Evolutionary conservation across 768 basidiomycete genomes (phyloP).

Genomic region (Pleurotus cornucopiae): DNA sequence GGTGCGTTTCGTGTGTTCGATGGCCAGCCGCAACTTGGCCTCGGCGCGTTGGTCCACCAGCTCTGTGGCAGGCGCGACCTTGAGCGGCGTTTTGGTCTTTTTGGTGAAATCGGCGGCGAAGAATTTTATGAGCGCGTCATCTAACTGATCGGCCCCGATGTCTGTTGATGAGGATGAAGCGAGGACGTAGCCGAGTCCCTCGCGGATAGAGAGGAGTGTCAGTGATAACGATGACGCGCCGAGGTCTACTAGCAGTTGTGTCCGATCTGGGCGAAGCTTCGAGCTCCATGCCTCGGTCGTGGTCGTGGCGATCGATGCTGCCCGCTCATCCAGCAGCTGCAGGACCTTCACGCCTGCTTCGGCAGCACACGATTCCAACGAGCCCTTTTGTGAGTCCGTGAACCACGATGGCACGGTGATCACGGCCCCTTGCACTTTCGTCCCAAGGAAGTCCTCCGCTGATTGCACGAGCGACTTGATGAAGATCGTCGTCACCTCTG

Average conservation of each 20-base stretch:
- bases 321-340: slow-evolving; percentile 85
- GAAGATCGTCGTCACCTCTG: slow-evolving; percentile 84
- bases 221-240: slow-evolving; percentile 71
- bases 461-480: slow-evolving; percentile 79
- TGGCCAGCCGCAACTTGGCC: slow-evolving; percentile 88
- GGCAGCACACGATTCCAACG: slow-evolving; percentile 67
- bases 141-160: slow-evolving; percentile 69
- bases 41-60: slow-evolving; percentile 76
- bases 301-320: slow-evolving; percentile 63
- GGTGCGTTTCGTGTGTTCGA: slow-evolving; percentile 93
- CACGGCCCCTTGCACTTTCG: slow-evolving; percentile 74
- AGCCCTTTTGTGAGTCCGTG: slow-evolving; percentile 59
- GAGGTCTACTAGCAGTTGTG: slow-evolving; percentile 77
- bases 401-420: slow-evolving; percentile 81
- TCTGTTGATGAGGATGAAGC: slow-evolving; percentile 43
- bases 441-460: slow-evolving; percentile 88
- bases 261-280: slow-evolving; percentile 55
- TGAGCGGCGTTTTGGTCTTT: slow-evolving; percentile 79
- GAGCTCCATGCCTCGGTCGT: slow-evolving; percentile 40
- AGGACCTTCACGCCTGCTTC: slow-evolving; percentile 82
- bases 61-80: slow-evolving; percentile 56
- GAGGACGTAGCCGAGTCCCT: slow-evolving; percentile 68
- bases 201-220: slow-evolving; percentile 66
- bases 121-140: slow-evolving; percentile 81
- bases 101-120: slow-evolving; percentile 97